phyloP scores from a whole-genome alignment of 306 rosid species.

The Cucumis hystrix region DNA sequence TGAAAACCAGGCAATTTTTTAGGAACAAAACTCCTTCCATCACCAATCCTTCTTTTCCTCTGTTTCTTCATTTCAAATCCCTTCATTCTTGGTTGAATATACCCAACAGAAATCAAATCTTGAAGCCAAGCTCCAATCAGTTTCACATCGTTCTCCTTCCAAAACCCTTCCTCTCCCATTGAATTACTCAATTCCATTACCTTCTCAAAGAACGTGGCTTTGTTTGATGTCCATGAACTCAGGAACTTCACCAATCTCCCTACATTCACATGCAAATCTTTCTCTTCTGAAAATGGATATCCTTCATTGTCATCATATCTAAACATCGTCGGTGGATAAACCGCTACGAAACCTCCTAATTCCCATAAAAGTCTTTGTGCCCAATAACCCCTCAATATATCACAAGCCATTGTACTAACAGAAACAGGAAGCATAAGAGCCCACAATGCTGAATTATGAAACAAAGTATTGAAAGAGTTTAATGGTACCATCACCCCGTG shows the following conservation, averaged over 20 bases:
- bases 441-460: conserved; percentile 78
- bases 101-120: conserved; percentile 86
- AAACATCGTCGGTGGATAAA: conserved; percentile 72
- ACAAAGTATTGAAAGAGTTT: conserved; percentile 72
- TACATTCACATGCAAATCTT: conserved; percentile 84
- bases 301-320: conserved; percentile 65
- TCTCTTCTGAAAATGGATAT: conserved; percentile 74
- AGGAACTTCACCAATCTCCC: conserved; percentile 58
- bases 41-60: conserved; percentile 55
- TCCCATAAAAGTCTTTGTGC: conserved; percentile 89
- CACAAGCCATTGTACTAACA: conserved; percentile 84
- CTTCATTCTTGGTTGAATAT: conserved; percentile 83
- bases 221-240: conserved; percentile 50
- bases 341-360: conserved; percentile 65
- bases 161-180: conserved; percentile 84
- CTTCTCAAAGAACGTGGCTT: conserved; percentile 55
- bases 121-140: conserved; percentile 94
- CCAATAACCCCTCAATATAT: conserved; percentile 86
- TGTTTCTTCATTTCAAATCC: conserved; percentile 67
- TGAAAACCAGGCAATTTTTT: conserved; percentile 81
- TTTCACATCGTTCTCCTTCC: conserved; percentile 80
- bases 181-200: conserved; percentile 60
- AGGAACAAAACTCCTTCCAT: conserved; percentile 61
- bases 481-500: conserved; percentile 77
- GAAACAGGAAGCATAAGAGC: conserved; percentile 92